These are phyloP conservation scores for Ostreobium quekettii DNA, from an alignment of 139 green algal genomes.

Conservation along the genomic window DNA sequence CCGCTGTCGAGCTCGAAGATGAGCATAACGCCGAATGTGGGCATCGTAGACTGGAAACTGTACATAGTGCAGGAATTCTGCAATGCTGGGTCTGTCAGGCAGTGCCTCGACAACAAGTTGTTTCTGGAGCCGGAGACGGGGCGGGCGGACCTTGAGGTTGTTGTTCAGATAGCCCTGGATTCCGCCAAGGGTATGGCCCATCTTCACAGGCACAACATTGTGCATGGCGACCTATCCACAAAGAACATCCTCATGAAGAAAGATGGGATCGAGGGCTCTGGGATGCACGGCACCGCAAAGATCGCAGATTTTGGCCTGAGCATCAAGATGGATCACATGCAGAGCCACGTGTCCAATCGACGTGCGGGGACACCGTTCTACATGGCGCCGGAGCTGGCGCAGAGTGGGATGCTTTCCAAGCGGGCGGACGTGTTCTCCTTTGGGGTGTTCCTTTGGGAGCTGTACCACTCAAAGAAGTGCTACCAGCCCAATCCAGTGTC, in stretches of 20 bases:
- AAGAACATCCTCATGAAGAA: slow-evolving; percentile 1
- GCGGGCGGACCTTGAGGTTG: slow-evolving; percentile 17
- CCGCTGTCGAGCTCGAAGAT: slow-evolving; percentile 11
- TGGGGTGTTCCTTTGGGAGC: slow-evolving; percentile 26
- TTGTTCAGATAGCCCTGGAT: slow-evolving; percentile 15
- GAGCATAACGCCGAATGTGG: no score
- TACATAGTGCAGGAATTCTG: slow-evolving; percentile 44
- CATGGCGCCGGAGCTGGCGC: slow-evolving; percentile 28
- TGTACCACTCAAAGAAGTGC: slow-evolving; percentile 23
- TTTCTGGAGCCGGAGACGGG: slow-evolving; percentile 21
- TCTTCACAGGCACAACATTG: slow-evolving; percentile 30
- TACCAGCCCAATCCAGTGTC: slow-evolving; percentile 6
- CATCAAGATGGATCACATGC: slow-evolving; percentile 39
- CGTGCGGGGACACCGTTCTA: slow-evolving; percentile 38
- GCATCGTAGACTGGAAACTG: slow-evolving; percentile 37
- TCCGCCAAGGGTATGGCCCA: slow-evolving; percentile 23
- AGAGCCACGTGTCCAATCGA: slow-evolving; percentile 34
- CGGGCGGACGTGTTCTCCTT: slow-evolving; percentile 16
- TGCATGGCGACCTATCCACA: slow-evolving; percentile 24
- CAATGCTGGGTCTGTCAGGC: slow-evolving; percentile 22
- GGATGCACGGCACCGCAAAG: slow-evolving; percentile 26
- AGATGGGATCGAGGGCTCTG: neutral
- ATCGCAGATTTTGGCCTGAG: slow-evolving; percentile 45
- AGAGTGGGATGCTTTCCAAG: slow-evolving; percentile 15
- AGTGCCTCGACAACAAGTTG: slow-evolving; percentile 15